Base-by-base conservation (phyloP, 2,329 filamentous ascomycete species). In the Sarocladium oryzae region DNA sequence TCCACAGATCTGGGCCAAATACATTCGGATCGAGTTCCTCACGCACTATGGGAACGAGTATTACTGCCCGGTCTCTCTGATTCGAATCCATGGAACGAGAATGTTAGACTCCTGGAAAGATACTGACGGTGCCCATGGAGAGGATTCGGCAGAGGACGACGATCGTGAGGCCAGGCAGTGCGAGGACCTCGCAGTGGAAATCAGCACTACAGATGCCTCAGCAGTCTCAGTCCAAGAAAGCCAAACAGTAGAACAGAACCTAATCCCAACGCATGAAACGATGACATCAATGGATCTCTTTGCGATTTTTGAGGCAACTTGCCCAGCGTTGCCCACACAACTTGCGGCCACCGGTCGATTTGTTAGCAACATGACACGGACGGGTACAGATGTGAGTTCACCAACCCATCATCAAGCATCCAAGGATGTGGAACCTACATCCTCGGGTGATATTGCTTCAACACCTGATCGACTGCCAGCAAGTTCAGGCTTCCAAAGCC, bases 1-100 rank as follows among this genome's bases (percentile, higher is more conserved):
- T 60, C 91, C 93, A 1, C 82, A 93, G 55, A 97, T 97, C 45
- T 99, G 90, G 87, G 91, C 93, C 38, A 84, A 92, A 56, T 99
- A 97, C 68, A 69, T 99, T 37, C 83, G 89, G 21, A 83, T 99
- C 53, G 93, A 99, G 63, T 93, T 97, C 56, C 66, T 97, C 46
- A 89, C 84, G 4, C 92, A 99, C 65, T 99, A 92, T 65, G 93
- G 93, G 8, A 95, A 91, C 59, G 93, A 99, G 65, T 99, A 88
- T 65, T 99, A 96, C 65, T 99, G 93, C 62, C 93, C 93, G 0
- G 74, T 99, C 15, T 96, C 92, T 54, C 70, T 99, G 16, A 74
- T 99, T 50, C 82, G 93, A 51, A 87, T 99, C 4, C 93, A 99
- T 67, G 93, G 93, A 6, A 96, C 92, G 0, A 93, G 96, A 74